phyloP scores from a whole-genome alignment of 768 basidiomycete species.

The Lactarius psammicola region DNA sequence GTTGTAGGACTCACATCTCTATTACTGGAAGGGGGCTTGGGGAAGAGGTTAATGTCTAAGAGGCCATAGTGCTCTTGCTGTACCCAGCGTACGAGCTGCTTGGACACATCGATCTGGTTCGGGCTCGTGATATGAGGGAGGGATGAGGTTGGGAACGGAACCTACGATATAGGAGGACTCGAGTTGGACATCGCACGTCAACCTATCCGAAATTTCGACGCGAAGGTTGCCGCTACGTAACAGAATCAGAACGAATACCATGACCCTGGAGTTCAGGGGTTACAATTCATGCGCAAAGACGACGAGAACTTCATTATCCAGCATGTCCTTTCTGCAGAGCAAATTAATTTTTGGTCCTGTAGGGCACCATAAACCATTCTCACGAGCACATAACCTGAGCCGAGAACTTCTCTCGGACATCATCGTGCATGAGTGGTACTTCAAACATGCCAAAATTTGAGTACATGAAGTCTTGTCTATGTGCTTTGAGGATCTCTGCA shows the following conservation, averaged over 20 bases:
- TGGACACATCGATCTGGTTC: constrained; percentile 78
- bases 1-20: constrained; percentile 24
- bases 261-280: constrained; percentile 10
- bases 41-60: constrained; percentile 83
- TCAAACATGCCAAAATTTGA: constrained; percentile 75
- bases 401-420: constrained; percentile 69
- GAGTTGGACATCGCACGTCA: constrained; percentile 68
- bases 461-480: constrained; percentile 83
- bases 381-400: constrained; percentile 90
- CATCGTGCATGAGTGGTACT: constrained; percentile 67
- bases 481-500: constrained; percentile 81
- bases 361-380: constrained; percentile 34
- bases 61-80: constrained; percentile 63
- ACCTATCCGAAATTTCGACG: constrained; percentile 72
- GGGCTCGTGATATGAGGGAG: background rate
- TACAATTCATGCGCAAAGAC: constrained; percentile 96
- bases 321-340: constrained; percentile 63
- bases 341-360: background rate
- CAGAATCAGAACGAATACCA: constrained; percentile 6
- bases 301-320: constrained; percentile 72
- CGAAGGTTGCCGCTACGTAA: constrained; percentile 77
- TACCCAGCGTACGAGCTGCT: constrained; percentile 76
- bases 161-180: constrained; percentile 84
- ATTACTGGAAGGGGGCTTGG: constrained; percentile 38
- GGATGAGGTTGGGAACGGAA: constrained; percentile 2